Percentiles rank a stretch among this genome's conserved stretches.
Conservation (phyloP, 441 rosid genomes). For the Adansonia grandidieri region DNA sequence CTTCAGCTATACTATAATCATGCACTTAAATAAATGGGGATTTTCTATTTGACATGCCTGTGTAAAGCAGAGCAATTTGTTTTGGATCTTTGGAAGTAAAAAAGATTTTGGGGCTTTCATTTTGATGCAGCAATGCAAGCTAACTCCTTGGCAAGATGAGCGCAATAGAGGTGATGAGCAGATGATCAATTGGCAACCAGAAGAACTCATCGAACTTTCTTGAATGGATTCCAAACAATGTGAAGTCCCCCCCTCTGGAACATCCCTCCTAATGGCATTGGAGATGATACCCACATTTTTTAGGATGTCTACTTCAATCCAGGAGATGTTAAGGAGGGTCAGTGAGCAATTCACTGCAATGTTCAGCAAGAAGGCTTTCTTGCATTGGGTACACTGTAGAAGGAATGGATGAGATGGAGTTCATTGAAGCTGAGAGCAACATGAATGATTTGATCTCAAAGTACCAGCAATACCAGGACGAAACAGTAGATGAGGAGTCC, state of each 20-base stretch:
- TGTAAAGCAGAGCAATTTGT: background rate
- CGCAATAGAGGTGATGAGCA: no score
- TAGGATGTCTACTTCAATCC: no score
- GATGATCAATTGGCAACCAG: no score
- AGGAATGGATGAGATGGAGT: no score
- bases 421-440: no score
- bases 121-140: background rate
- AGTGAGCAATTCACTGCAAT: no score
- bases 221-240: no score
- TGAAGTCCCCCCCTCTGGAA: no score
- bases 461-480: slow-evolving; percentile 59
- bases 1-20: background rate
- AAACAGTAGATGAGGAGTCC: slow-evolving; percentile 52
- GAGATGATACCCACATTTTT: no score
- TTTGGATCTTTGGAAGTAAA: background rate
- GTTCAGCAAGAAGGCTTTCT: slow-evolving; percentile 34
- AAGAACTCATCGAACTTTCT: no score
- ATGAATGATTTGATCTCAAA: slow-evolving; percentile 46
- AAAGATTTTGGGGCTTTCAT: background rate
- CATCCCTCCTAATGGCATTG: no score
- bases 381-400: slow-evolving; percentile 60
- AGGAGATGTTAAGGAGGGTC: no score
- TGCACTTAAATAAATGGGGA: background rate
- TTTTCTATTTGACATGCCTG: background rate
- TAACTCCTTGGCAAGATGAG: background rate